Percentiles rank a stretch among this genome's conserved stretches.
phyloP scores from a whole-genome alignment of 106 monocot genomes.

The Chionographis japonica region DNA sequence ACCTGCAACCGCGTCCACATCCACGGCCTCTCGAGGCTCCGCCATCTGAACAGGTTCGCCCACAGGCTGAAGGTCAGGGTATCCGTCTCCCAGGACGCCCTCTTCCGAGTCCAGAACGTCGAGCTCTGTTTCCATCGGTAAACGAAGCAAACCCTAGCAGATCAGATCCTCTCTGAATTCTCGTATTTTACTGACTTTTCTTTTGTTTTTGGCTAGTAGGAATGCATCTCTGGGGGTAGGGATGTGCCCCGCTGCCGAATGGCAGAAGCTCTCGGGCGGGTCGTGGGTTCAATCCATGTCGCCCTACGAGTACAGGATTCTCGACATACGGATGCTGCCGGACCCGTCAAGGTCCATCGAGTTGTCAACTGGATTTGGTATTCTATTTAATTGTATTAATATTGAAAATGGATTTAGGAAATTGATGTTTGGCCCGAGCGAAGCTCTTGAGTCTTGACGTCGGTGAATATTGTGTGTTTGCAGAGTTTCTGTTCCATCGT shows the following conservation, averaged over 20 bases:
- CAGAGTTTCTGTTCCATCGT: conserved; percentile 70
- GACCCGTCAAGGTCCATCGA: conserved; percentile 45
- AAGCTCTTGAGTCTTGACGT: neutral
- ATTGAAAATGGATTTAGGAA: no score
- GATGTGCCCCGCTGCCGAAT: conserved; percentile 55
- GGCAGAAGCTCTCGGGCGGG: conserved; percentile 67
- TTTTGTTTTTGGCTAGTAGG: conserved; percentile 20
- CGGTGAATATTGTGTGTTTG: neutral
- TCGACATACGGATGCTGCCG: conserved; percentile 54
- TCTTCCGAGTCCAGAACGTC: conserved; percentile 42
- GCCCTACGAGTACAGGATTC: conserved; percentile 49
- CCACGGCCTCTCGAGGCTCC: conserved; percentile 52
- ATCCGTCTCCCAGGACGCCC: conserved; percentile 22
- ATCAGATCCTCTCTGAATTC: no score
- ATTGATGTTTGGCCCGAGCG: no score
- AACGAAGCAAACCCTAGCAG: conserved; percentile 2
- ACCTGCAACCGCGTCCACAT: conserved; percentile 55
- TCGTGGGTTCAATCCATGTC: conserved; percentile 54
- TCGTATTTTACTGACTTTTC: neutral
- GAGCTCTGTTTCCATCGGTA: conserved; percentile 90
- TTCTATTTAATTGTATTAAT: neutral
- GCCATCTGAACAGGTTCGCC: conserved; percentile 40
- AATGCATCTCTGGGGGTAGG: conserved; percentile 61
- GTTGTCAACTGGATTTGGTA: conserved; percentile 73
- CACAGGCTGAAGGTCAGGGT: conserved; percentile 54